Conservation (phyloP, 2,329 filamentous ascomycete species). For the Colletotrichum tamarilloi region DNA sequence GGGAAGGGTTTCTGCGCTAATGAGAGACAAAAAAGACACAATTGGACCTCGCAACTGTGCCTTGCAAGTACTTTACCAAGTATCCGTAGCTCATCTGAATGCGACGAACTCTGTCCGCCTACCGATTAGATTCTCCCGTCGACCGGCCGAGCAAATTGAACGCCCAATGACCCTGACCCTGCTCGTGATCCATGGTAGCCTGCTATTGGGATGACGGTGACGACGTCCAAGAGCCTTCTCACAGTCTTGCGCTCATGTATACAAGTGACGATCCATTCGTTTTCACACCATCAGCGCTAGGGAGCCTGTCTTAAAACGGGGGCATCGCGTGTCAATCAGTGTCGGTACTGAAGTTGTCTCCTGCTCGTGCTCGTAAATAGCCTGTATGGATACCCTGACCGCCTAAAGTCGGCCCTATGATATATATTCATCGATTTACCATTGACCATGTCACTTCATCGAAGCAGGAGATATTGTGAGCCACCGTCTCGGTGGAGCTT, state of each 20-base stretch:
- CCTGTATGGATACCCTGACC: background rate
- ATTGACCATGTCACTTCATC: background rate
- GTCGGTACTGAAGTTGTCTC: background rate
- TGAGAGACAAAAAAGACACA: background rate
- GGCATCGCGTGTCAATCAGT: slow-evolving; percentile 28
- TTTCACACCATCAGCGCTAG: slow-evolving; percentile 21
- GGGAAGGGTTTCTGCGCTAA: background rate
- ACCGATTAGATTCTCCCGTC: slow-evolving; percentile 2
- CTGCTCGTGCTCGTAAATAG: background rate
- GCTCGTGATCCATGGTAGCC: slow-evolving; percentile 28
- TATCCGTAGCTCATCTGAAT: background rate
- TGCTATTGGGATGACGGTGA: slow-evolving; percentile 32
- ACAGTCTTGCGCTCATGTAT: slow-evolving; percentile 1
- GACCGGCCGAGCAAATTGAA: slow-evolving; percentile 3
- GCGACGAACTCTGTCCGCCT: background rate
- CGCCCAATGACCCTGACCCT: background rate
- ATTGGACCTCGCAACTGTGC: background rate
- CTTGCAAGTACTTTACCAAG: no score
- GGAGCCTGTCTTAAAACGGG: slow-evolving; percentile 20
- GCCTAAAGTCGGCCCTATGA: background rate
- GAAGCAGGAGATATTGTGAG: background rate
- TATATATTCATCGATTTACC: background rate
- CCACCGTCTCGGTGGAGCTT: background rate
- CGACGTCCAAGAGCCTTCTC: slow-evolving; percentile 30
- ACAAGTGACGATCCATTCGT: background rate